Evolutionary conservation across 2,329 filamentous ascomycete species (phyloP), one percentile per base, ranked within the genome.

Genomic region (Pseudocercospora musae): DNA sequence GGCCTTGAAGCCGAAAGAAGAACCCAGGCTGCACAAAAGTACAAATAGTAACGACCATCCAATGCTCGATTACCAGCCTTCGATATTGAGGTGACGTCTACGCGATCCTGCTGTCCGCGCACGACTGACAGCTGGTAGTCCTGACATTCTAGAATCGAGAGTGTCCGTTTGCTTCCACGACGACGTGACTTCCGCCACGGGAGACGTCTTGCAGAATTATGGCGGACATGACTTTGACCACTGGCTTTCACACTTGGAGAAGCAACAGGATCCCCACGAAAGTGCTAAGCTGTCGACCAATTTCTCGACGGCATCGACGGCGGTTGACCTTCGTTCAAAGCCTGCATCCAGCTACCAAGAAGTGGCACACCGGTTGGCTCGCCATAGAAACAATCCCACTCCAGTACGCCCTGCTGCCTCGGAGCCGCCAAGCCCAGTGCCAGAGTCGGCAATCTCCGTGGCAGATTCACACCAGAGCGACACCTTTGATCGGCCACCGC

Each of bases 101-200:
- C 20, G n/a, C 27, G 20, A 42, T 53, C 10, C 15, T n/a, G 37
- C 29, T 60, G 29, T 49, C 20, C 29, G 3, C 46, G 33, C 58
- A 68, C 67, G 55, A 68, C 68, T 25, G 66, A 69, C 18, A 70
- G 73, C 9, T 50, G 71, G 42, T 57, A 69, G 70, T 57, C 70
- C 68, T 21, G 67, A 68, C 20, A 71, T 75, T 11, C 52, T 73
- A 44, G 73, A 75, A 13, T 74, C 73, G 20, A 65, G 63, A 42
- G 72, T 75, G 8, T 75, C 73, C 5, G 67, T 75, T 8, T 70
- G 69, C n/a, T 71, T 75, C 49, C 66, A 71, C 31, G 72, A 74
- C 44, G 71, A 73, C 18, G 63, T 71, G 18, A 61, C 65, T 33
- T 69, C 67, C 18, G 57, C 55, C 29, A 62, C 57, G 13, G 65